Conservation (phyloP, 2,329 filamentous ascomycete species). For the Aspergillus nomiae region DNA sequence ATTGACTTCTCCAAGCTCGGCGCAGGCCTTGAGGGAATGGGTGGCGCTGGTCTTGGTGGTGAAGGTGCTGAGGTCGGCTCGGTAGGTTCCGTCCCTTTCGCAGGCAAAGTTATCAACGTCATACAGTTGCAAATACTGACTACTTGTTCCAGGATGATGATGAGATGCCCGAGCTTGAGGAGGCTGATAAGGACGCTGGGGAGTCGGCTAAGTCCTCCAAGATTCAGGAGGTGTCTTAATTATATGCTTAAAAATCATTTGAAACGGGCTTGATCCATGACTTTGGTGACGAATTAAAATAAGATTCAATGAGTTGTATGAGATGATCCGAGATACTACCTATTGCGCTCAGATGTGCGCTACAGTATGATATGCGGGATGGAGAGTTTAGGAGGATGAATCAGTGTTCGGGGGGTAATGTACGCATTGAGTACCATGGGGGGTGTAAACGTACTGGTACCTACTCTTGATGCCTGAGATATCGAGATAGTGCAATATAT, state of each 20-base stretch:
- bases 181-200: conserved; percentile 45
- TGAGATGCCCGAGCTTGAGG: conserved; percentile 76
- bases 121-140: conserved; percentile 9
- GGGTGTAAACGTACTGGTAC: not conserved
- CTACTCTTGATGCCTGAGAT: not conserved
- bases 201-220: conserved; percentile 36
- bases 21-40: conserved; percentile 52
- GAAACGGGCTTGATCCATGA: conserved; percentile 18
- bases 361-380: not conserved
- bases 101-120: not conserved
- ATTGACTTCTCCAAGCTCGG: conserved; percentile 95
- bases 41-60: conserved; percentile 45
- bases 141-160: conserved; percentile 56
- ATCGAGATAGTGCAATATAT: not conserved
- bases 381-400: not conserved
- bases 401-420: not conserved
- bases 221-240: conserved; percentile 41
- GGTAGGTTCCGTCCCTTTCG: conserved; percentile 33
- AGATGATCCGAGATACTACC: conserved; percentile 3
- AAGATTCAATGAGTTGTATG: conserved; percentile 23
- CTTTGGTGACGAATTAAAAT: conserved; percentile 26
- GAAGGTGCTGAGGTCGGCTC: conserved; percentile 40
- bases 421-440: not conserved
- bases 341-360: not conserved
- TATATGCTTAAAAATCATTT: not conserved